These are phyloP conservation scores for Xylaria sp. DNA, from an alignment of 2,329 filamentous ascomycete species.

Conservation along the genomic window DNA sequence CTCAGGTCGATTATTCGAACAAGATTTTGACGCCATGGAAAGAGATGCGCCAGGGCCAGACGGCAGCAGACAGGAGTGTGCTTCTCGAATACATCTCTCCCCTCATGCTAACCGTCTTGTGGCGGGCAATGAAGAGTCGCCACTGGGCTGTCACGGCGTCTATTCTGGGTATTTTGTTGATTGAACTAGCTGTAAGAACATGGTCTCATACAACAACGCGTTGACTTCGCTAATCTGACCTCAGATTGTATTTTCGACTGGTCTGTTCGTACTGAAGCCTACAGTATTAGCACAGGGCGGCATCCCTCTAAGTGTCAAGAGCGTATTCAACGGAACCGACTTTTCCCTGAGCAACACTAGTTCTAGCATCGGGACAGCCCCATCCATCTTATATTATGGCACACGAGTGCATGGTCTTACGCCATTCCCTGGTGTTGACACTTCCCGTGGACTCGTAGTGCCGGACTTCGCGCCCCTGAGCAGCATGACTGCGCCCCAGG, in stretches of 20 bases:
- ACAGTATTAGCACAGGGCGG: constrained; percentile 11
- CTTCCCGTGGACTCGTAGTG: constrained; percentile 26
- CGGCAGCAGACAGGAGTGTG: constrained; percentile 26
- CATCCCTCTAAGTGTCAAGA: constrained; percentile 18
- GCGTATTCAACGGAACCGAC: constrained; percentile 29
- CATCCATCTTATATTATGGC: constrained; percentile 32
- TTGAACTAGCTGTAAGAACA: constrained; percentile 32
- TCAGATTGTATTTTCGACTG: constrained; percentile 33
- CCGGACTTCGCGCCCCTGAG: constrained; percentile 22
- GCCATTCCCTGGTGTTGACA: constrained; percentile 25
- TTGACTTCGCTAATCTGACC: neutral
- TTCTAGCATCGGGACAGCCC: constrained; percentile 22
- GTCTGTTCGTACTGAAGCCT: constrained; percentile 30
- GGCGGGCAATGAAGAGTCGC: constrained; percentile 23
- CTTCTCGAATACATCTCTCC: constrained; percentile 34
- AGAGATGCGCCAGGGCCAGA: constrained; percentile 29
- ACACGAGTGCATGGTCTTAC: constrained; percentile 26
- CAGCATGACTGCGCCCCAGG: neutral
- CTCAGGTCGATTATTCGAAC: constrained; percentile 33
- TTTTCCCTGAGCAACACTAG: constrained; percentile 28
- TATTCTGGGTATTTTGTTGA: constrained; percentile 27
- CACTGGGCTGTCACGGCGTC: constrained; percentile 31
- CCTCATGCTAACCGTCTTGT: constrained; percentile 1
- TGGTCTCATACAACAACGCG: neutral
- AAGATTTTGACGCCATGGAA: constrained; percentile 35